Conservation (phyloP, 257 asterid genomes). For the Scutellaria galericulata region DNA sequence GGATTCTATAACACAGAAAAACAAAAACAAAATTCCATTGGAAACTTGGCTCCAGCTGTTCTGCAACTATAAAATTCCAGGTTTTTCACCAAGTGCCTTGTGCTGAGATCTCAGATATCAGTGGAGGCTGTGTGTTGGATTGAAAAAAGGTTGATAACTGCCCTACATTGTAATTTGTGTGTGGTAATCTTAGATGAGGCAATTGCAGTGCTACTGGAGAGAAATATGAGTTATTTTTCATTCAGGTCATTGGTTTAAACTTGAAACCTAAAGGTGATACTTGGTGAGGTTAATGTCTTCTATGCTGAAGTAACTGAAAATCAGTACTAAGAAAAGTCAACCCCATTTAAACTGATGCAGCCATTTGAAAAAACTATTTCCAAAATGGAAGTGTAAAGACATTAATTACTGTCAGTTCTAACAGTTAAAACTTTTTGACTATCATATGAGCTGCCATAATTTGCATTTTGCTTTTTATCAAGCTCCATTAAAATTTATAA, state of each 20-base stretch:
- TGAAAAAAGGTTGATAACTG: slow-evolving; percentile 10
- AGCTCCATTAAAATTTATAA: slow-evolving; percentile 32
- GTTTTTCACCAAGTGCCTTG: neutral
- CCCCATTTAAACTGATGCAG: slow-evolving; percentile 21
- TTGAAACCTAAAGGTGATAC: slow-evolving; percentile 20
- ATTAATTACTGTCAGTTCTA: slow-evolving; percentile 12
- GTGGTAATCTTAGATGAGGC: slow-evolving; percentile 29
- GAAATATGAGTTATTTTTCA: slow-evolving; percentile 22
- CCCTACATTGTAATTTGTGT: neutral
- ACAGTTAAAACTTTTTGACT: slow-evolving; percentile 18
- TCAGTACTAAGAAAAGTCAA: slow-evolving; percentile 14
- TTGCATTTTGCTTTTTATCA: slow-evolving; percentile 33
- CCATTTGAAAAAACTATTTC: slow-evolving; percentile 20
- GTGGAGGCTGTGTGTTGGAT: slow-evolving; percentile 2
- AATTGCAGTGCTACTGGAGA: slow-evolving; percentile 20
- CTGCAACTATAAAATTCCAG: slow-evolving; percentile 13
- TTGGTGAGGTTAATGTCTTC: slow-evolving; percentile 17
- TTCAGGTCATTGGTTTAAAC: slow-evolving; percentile 22
- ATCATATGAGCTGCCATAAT: slow-evolving; percentile 13
- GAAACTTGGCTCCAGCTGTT: slow-evolving; percentile 17
- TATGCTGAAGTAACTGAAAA: neutral
- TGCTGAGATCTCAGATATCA: slow-evolving; percentile 21
- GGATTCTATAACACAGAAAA: no score
- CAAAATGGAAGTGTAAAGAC: slow-evolving; percentile 29
- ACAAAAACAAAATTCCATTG: no score